Evolutionary conservation across 805 yeast species (phyloP), one percentile per base, ranked within the genome.

Genomic region (Yamadazyma nakazawae): DNA sequence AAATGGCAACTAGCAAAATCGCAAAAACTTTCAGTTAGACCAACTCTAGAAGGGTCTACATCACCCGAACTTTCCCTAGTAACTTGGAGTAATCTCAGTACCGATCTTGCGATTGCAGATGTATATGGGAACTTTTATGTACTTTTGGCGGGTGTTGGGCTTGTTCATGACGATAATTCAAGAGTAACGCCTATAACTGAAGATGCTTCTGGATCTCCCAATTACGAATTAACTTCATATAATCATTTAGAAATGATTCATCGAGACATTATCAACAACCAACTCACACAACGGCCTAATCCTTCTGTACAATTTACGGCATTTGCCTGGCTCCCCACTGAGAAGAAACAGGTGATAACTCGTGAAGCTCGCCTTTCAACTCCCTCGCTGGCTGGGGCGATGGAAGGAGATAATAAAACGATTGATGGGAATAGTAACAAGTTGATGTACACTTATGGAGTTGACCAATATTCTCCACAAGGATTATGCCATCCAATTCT

Each of bases 31-130:
- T 55, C 56, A 17, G 54, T 68, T 18, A 63, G 64, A 34, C 65
- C 65, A 13, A 64, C 59, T 37, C 56, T 57, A 17, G 57, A 54
- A 39, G 39, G 42, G n/a, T 14, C 39, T 12, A 34, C 34, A 7
- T 16, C 44, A 3, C 74, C 73, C 37, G 67, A 64, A 45, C 58
- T 80, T 7, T 56, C 72, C 1, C 57, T 73, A 21, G 76, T 88
- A 5, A 68, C 76, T 34, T 94, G 97, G 90, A 83, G 94, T 48
- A 80, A 82, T 40, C 70, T 83, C 0, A 92, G 92, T 38, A 81
- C 86, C 47, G 96, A 91, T 58, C 72, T 94, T 40, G 95, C 95
- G 2, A 79, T 86, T 3, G 74, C 86, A 37, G 98, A 91, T 61
- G 75, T 74, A 18, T 60, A 72, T 32, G 97, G 97, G 2, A 80